Evolutionary conservation across 2,329 filamentous ascomycete genomes (phyloP).

Genomic region (Claviceps spartinae): DNA sequence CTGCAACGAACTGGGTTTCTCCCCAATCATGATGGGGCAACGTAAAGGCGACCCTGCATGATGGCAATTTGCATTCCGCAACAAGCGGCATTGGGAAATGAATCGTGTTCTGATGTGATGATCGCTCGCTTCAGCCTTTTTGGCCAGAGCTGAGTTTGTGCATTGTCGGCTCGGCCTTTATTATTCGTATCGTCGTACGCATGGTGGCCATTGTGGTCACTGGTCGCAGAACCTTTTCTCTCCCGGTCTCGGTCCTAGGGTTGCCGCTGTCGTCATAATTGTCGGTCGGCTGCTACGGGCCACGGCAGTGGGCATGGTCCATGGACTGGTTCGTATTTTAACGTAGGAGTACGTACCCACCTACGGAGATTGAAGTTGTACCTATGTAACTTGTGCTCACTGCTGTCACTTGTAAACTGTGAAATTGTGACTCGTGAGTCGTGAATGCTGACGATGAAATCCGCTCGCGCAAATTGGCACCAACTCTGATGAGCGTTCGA

Average conservation of each 20-base stretch:
- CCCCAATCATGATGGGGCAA: not conserved
- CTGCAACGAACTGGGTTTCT: not conserved
- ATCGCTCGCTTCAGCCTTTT: not conserved
- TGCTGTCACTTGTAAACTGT: too few relatives aligned
- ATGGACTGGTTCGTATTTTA: not conserved
- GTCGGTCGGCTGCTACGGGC: not conserved
- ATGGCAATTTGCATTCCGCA: not conserved
- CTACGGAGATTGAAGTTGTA: too few relatives aligned
- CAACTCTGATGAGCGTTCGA: not conserved
- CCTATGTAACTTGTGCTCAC: too few relatives aligned
- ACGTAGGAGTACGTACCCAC: not conserved
- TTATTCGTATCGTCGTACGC: too few relatives aligned
- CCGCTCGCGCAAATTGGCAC: not conserved
- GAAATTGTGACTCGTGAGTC: too few relatives aligned
- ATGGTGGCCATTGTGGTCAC: not conserved
- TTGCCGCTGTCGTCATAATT: not conserved
- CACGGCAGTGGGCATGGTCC: not conserved
- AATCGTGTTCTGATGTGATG: not conserved
- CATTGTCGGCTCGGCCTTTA: not conserved
- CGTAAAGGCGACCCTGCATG: conserved; percentile 3
- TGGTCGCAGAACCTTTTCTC: too few relatives aligned
- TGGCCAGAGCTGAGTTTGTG: not conserved
- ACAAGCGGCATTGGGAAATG: not conserved
- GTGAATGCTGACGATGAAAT: not conserved
- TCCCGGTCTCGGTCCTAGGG: not conserved